A percentile compares a stretch with the other conserved stretches of the same genome.
Evolutionary conservation across 2,329 filamentous ascomycete species (phyloP).

Genomic region (Cladosporium austrohemisphaericum): DNA sequence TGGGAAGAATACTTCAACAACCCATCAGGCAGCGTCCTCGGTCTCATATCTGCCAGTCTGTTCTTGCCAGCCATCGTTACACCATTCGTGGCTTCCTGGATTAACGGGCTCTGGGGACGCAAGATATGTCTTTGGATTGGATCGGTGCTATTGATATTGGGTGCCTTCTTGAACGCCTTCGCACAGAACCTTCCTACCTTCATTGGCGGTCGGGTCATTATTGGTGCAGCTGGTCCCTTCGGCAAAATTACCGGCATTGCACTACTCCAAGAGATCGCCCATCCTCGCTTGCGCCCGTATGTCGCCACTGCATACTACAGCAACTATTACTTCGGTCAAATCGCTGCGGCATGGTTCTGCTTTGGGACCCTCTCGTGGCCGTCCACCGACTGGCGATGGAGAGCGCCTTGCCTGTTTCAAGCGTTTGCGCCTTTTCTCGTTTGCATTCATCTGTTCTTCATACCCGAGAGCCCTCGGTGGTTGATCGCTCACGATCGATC

Average conservation of each 20-base stretch:
- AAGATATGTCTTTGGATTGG: not conserved
- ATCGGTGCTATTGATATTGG: not conserved
- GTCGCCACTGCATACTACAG: not conserved
- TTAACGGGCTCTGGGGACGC: not conserved
- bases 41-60: not conserved
- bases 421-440: conserved; percentile 59
- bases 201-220: conserved; percentile 1
- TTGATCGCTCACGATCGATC: conserved; percentile 59
- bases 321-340: not conserved
- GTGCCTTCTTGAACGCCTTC: not conserved
- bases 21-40: not conserved
- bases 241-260: not conserved
- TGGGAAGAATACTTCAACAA: conserved; percentile 1
- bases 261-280: conserved; percentile 4
- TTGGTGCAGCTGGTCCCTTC: not conserved
- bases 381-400: conserved; percentile 43
- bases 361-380: not conserved
- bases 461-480: conserved; percentile 63
- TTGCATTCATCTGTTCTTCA: conserved; percentile 57
- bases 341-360: not conserved
- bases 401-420: conserved; percentile 62
- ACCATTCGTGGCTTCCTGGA: not conserved
- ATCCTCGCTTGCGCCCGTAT: not conserved
- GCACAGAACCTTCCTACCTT: not conserved
- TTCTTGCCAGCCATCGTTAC: not conserved